Percentiles rank a stretch among this genome's conserved stretches.
These are phyloP conservation scores for Leishmania tropica DNA, from an alignment of 208 protist species.

Conservation along the genomic window DNA sequence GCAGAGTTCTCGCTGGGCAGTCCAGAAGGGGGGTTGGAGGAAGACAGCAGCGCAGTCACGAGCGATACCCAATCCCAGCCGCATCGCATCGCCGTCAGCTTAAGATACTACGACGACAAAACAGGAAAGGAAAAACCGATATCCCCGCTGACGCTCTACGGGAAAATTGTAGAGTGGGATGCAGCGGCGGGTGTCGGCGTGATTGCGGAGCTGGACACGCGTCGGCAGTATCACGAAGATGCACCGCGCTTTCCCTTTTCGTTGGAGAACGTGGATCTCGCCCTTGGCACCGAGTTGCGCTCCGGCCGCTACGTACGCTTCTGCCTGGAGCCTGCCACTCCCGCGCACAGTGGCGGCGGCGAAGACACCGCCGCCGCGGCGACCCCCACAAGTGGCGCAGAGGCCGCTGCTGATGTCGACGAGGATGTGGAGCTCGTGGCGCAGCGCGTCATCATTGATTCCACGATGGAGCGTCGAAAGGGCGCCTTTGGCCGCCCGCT, in stretches of 20 bases:
- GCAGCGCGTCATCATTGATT: slow-evolving; percentile 57
- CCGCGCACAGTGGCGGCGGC: slow-evolving; percentile 12
- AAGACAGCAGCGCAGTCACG: not conserved
- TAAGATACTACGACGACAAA: slow-evolving; percentile 48
- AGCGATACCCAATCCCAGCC: not conserved
- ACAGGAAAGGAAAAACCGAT: slow-evolving; percentile 48
- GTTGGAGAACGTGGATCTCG: slow-evolving; percentile 59
- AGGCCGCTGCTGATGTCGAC: slow-evolving; percentile 2
- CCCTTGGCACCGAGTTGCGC: slow-evolving; percentile 23
- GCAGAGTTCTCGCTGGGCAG: not conserved
- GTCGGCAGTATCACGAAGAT: slow-evolving; percentile 50
- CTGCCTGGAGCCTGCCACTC: slow-evolving; percentile 38
- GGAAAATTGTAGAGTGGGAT: slow-evolving; percentile 66
- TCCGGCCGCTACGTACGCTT: slow-evolving; percentile 73
- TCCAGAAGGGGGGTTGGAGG: not conserved
- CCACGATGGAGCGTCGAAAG: slow-evolving; percentile 34
- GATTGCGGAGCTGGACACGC: slow-evolving; percentile 73
- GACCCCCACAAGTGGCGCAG: not conserved
- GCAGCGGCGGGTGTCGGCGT: slow-evolving; percentile 39
- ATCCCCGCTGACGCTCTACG: slow-evolving; percentile 47
- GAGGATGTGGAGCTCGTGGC: slow-evolving; percentile 6
- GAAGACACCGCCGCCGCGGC: not conserved
- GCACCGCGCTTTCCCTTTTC: slow-evolving; percentile 54
- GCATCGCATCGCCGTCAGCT: slow-evolving; percentile 36
- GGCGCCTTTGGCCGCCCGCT: slow-evolving; percentile 17